These are phyloP conservation scores for Adenanthera pavonina DNA, from an alignment of 306 rosid species.

Conservation along the genomic window DNA sequence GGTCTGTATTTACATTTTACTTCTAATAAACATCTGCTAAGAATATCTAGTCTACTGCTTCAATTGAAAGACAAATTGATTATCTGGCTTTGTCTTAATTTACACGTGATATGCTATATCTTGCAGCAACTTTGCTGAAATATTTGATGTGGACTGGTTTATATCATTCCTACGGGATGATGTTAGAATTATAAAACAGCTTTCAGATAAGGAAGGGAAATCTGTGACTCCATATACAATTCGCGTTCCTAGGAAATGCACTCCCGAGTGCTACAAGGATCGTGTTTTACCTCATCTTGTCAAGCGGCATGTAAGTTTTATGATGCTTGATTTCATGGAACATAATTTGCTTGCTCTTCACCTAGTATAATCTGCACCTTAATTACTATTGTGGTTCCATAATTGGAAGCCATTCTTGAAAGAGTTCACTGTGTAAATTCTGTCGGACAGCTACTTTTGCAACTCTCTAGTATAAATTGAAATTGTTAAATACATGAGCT, in stretches of 20 bases:
- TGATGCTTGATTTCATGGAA: constrained; percentile 8
- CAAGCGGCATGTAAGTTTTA: constrained; percentile 68
- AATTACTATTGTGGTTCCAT: neutral
- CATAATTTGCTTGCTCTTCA: constrained; percentile 4
- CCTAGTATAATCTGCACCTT: neutral
- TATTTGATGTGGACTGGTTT: constrained; percentile 81
- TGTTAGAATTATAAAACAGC: constrained; percentile 65
- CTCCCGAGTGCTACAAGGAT: constrained; percentile 62
- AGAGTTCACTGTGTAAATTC: neutral
- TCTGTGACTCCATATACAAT: constrained; percentile 50
- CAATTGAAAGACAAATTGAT: constrained; percentile 13
- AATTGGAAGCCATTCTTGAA: neutral
- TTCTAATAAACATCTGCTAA: neutral
- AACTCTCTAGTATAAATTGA: neutral
- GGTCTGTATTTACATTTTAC: constrained; percentile 51
- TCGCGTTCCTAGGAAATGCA: constrained; percentile 95
- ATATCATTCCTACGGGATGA: constrained; percentile 75
- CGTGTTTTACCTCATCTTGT: constrained; percentile 72
- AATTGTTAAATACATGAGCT: neutral
- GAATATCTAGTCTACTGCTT: constrained; percentile 8
- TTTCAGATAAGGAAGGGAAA: constrained; percentile 58
- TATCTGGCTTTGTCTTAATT: constrained; percentile 23
- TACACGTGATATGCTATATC: constrained; percentile 33
- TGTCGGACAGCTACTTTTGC: neutral
- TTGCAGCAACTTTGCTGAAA: constrained; percentile 83